Conservation (phyloP, 495 filamentous ascomycete genomes). For the Penicillium turbatum region DNA sequence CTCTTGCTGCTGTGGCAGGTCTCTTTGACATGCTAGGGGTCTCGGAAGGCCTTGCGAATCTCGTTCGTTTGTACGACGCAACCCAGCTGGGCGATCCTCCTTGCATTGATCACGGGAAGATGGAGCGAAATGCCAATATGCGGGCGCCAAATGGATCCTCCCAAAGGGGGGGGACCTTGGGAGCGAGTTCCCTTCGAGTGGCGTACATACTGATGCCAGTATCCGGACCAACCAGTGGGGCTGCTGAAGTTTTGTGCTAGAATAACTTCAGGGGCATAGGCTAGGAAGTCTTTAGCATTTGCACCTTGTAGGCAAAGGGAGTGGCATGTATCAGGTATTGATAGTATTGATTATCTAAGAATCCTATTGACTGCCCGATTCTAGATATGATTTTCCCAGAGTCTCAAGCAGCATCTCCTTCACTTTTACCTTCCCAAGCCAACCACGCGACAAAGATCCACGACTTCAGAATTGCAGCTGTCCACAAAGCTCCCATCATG, state of each 20-base stretch:
- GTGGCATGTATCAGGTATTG: too few species aligned
- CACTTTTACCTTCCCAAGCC: slow-evolving; percentile 39
- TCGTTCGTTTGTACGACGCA: neutral
- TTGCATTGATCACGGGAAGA: neutral
- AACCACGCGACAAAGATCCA: slow-evolving; percentile 52
- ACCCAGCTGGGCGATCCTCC: neutral
- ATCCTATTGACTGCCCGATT: too few species aligned
- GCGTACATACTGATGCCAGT: neutral
- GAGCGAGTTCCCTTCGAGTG: neutral
- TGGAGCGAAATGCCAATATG: neutral
- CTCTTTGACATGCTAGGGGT: too few species aligned
- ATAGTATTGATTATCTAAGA: too few species aligned
- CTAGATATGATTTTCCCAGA: neutral
- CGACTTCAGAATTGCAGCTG: slow-evolving; percentile 52
- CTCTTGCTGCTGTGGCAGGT: too few species aligned
- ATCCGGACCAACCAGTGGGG: neutral
- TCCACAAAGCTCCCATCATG: slow-evolving; percentile 61
- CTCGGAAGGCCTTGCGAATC: neutral
- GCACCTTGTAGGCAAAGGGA: too few species aligned
- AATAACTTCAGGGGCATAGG: too few species aligned
- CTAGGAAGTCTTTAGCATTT: too few species aligned
- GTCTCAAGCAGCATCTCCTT: neutral
- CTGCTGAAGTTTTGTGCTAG: neutral
- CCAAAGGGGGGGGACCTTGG: too few species aligned
- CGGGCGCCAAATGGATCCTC: too few species aligned